Percentiles rank a stretch among this genome's conserved stretches.
phyloP scores from a whole-genome alignment of 306 rosid genomes.

The Glycyrrhiza uralensis region DNA sequence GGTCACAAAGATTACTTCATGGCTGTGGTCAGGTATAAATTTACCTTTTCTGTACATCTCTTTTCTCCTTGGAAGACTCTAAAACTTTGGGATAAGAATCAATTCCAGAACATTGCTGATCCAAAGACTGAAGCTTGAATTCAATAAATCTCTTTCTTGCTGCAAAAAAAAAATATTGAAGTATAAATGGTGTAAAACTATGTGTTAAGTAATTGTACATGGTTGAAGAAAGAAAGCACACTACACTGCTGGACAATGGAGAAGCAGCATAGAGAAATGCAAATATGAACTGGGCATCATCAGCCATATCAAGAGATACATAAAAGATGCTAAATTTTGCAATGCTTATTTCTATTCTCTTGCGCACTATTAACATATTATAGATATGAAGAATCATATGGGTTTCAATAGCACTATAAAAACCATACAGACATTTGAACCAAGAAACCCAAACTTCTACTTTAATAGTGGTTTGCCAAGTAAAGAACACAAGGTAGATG shows the following conservation, averaged over 20 bases:
- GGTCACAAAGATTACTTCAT: constrained; percentile 5
- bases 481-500: constrained; percentile 14
- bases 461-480: neutral
- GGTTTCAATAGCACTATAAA: neutral
- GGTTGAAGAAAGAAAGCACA: neutral
- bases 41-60: constrained; percentile 76
- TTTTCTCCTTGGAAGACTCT: constrained; percentile 78
- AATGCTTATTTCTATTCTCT: constrained; percentile 10
- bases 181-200: neutral
- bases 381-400: constrained; percentile 19
- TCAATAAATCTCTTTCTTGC: constrained; percentile 85
- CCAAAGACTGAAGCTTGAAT: constrained; percentile 71
- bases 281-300: neutral
- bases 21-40: constrained; percentile 17
- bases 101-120: constrained; percentile 54
- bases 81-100: constrained; percentile 62
- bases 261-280: constrained; percentile 13
- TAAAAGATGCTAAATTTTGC: neutral
- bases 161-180: constrained; percentile 36
- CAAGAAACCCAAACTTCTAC: neutral
- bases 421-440: neutral
- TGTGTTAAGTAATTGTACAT: constrained; percentile 15
- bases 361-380: neutral
- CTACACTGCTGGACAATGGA: neutral
- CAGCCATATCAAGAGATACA: constrained; percentile 4